Conservation (phyloP, 176 grass and related monocot genomes). For the Oryza officinalis region DNA sequence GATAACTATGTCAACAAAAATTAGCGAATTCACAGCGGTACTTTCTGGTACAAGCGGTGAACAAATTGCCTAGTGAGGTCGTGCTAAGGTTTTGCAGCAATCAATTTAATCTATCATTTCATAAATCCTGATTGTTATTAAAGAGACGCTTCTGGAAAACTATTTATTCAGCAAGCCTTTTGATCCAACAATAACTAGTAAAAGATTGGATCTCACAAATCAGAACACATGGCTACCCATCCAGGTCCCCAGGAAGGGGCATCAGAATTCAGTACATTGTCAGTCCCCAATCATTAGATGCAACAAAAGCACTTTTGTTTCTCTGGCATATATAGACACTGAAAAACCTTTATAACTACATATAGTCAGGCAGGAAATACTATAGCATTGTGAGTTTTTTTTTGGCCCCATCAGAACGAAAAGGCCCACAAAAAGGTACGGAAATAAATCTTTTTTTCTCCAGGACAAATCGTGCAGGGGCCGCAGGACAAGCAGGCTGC, state of each 20-base stretch:
- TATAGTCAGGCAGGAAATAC: conserved; percentile 20
- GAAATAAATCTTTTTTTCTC: background rate
- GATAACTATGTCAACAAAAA: background rate
- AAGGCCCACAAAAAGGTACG: conserved; percentile 41
- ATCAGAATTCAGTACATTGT: conserved; percentile 37
- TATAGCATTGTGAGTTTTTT: background rate
- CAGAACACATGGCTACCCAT: conserved; percentile 35
- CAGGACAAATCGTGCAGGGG: conserved; percentile 8
- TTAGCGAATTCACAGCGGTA: background rate
- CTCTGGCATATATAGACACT: background rate
- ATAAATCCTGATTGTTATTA: background rate
- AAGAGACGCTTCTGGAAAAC: background rate
- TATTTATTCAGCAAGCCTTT: background rate
- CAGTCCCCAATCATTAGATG: conserved; percentile 50
- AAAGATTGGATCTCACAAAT: conserved; percentile 1
- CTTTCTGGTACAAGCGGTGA: background rate
- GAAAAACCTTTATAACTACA: background rate
- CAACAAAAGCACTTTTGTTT: conserved; percentile 11
- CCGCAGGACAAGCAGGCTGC: background rate
- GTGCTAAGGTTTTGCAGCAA: background rate
- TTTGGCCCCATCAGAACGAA: conserved; percentile 9
- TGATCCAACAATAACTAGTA: conserved; percentile 10
- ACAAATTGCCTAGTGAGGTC: background rate
- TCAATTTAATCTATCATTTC: background rate
- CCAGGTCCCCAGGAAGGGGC: conserved; percentile 20